Evolutionary conservation across 805 yeast genomes (phyloP), one percentile per base, ranked within the genome.

Genomic region (Ogataea zsoltii): DNA sequence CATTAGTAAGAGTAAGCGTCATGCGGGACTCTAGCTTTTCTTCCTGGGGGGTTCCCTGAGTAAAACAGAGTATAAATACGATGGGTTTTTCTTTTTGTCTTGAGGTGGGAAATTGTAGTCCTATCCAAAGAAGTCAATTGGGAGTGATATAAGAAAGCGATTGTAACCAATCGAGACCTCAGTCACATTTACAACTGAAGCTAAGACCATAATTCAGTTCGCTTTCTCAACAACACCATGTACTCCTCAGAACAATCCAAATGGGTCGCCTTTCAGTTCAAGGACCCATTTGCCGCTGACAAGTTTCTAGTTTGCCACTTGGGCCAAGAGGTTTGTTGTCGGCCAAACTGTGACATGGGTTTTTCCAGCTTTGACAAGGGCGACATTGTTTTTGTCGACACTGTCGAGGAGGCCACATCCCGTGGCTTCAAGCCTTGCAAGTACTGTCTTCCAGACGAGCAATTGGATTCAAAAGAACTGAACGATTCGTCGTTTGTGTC

Each of bases 221-320:
- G n/a, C n/a, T n/a, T n/a, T n/a, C n/a, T n/a, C n/a, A n/a, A n/a
- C n/a, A n/a, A n/a, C 16, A 42, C 36, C 5, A 65, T 64, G 34
- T 76, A 76, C 58, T 60, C 70, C 1, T 60, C 75, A 5, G 77
- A 75, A 33, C 57, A 66, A 12, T 62, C 76, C 33, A 79, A 72
- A 56, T 78, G 83, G 83, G 77, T 74, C 42, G 87, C 87, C 1
- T 82, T 79, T 61, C 82, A 80, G 56, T 79, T 79, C 61, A 70
- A 76, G 48, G 88, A 83, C 56, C 86, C 88, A 1, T 79, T 79
- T 54, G 83, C 87, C 11, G 75, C 83, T 0, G 77, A 76, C 33
- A 66, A 78, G 19, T 84, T 83, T 53, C 65, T 70, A 39, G 84
- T 80, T 17, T 72, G 80, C 54, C 72, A 75, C 58, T 67, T 67